Base-by-base conservation (phyloP, 179 eudicot genomes). In the Beta corolliflora region DNA sequence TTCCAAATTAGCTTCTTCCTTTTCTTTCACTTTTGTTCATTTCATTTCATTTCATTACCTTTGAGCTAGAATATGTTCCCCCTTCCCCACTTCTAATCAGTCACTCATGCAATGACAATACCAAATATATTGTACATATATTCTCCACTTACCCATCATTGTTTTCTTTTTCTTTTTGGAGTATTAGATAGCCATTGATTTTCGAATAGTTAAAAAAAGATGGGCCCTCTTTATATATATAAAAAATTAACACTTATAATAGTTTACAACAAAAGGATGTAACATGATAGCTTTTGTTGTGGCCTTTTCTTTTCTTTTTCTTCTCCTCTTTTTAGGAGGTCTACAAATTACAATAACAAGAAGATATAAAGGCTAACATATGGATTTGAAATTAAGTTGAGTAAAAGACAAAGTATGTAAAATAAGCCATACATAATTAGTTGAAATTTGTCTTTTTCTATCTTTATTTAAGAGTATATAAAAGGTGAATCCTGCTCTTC, bases 81-180 rank as follows among this genome's bases (percentile, higher is more conserved):
- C 60, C 70, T 80, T 29, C 83, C 85, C 83, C 85, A 79, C 81
- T 74, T 16, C 45, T 72, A 72, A 78, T 78, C 85, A 78, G 46
- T 77, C 67, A 41, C 73, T 54, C 75, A 77, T 63, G 77, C 78
- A 52, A 70, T 65, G 36, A 73, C 78, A 19, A 56, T 46, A 48
- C 72, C 71, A 81, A 8, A 61, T 61, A 81, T 58, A 61, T 58
- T 58, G 46, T 52, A 64, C 59, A 82, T 65, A 79, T 83, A 83
- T 83, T 83, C 82, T 75, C 85, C 85, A 83, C 85, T 83, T 58
- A 61, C 85, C 19, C 71, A 11, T 46, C 21, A 54, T 82, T 67
- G 52, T 69, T 10, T 19, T 3, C 13, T n/a, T 12, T 16, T 36
- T 10, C 2, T 1, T 5, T 58, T 64, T 41, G 36, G 19, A 50